Evolutionary conservation across 192 early-diverging fungal species (phyloP), one percentile per base, ranked within the genome.

Genomic region (Backusella luteola): DNA sequence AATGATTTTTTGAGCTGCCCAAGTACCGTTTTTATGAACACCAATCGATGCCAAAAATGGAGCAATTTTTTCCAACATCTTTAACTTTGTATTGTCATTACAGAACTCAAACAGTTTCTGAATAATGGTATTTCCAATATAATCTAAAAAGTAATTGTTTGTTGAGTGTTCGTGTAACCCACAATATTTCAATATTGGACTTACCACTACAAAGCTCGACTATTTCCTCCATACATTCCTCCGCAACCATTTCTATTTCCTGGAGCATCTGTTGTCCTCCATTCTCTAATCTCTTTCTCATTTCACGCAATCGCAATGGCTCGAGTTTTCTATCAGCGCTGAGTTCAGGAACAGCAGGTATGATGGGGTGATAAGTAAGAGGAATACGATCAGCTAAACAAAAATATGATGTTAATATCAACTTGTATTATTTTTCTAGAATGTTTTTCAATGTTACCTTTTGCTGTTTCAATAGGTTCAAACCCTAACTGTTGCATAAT

Each of bases 1-100:
- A 76, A 99, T 98, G 56, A 98, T 93, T 84, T 98, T 98, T 83
- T 99, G 98, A 59, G 96, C 93, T 0, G 95, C 97, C 98, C 98
- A 99, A 3, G 98, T 99, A 26, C 98, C 98, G 84, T 99, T 98
- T 86, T 99, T 99, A 88, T 99, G 98, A 75, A 97, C 90, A 73
- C 96, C 96, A 39, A 99, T 94, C 1, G 94, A 87, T 5, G 97
- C 94, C 78, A 98, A 87, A 75, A 96, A 89, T 32, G 95, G 94
- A 0, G 92, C 91, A 68, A 99, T 89, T 69, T 87, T 84, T 73
- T 93, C 87, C 34, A 97, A 84, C 84, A 99, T 90, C 39, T 82
- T 89, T 29, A 89, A 84, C 39, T 92, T 93, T 76, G 92, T 91
- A 29, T 85, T 79, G 34, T 95, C 90, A 44, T 78, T 74, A 67